Evolutionary conservation across 2,329 filamentous ascomycete genomes (phyloP).

Genomic region (Xylaria sp.): DNA sequence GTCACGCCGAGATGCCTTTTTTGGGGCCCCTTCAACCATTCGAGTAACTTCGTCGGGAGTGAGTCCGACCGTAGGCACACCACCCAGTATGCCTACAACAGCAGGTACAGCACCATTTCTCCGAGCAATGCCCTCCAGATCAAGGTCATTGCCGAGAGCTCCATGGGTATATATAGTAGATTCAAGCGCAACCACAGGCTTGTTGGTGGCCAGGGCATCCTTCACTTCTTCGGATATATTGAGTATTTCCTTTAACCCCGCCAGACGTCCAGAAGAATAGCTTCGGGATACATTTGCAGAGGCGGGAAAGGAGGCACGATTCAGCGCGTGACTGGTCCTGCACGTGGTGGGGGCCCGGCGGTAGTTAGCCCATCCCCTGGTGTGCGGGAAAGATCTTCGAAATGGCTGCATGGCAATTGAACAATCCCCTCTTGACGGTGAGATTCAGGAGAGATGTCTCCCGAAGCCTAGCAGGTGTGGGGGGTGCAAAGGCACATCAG

Average conservation of each 20-base stretch:
- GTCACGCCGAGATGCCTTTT: constrained; percentile 88
- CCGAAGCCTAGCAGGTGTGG: too few species aligned
- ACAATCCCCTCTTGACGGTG: not conserved
- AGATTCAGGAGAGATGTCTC: not conserved
- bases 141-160: constrained; percentile 72
- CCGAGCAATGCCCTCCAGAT: constrained; percentile 82
- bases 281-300: constrained; percentile 17
- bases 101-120: constrained; percentile 83
- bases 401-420: constrained; percentile 27
- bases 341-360: not conserved
- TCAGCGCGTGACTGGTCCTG: constrained; percentile 1
- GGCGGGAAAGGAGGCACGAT: constrained; percentile 21
- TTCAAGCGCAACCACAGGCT: constrained; percentile 90
- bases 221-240: constrained; percentile 81
- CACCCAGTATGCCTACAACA: constrained; percentile 86
- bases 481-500: too few species aligned
- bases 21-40: constrained; percentile 72
- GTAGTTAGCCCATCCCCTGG: constrained; percentile 15
- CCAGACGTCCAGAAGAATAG: constrained; percentile 29
- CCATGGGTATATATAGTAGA: constrained; percentile 98
- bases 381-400: constrained; percentile 18
- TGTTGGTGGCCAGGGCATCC: constrained; percentile 73
- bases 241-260: constrained; percentile 57
- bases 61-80: constrained; percentile 81
- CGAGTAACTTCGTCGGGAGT: constrained; percentile 71